A percentile compares a stretch with the other conserved stretches of the same genome.
Evolutionary conservation across 2,329 filamentous ascomycete species (phyloP).

Genomic region (Waltergamsia citrina): DNA sequence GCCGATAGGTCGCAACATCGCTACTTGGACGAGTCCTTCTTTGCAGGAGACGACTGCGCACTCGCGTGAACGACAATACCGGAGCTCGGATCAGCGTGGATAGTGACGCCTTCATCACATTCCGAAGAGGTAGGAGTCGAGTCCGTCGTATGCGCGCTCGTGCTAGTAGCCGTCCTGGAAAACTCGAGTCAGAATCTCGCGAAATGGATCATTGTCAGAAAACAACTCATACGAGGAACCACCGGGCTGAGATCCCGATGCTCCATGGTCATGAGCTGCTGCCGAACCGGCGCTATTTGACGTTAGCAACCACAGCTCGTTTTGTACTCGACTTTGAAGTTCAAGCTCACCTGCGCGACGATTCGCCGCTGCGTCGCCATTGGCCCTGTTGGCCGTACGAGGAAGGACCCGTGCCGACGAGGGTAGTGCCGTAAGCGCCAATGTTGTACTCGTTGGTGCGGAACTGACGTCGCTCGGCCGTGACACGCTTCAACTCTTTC

Average conservation of each 20-base stretch:
- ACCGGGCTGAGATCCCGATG: conserved; percentile 20
- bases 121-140: conserved; percentile 33
- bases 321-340: conserved; percentile 13
- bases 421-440: conserved; percentile 55
- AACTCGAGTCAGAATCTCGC: conserved; percentile 1
- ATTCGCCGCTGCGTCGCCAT: conserved; percentile 21
- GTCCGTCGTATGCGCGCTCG: conserved; percentile 27
- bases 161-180: conserved; percentile 25
- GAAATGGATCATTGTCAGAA: conserved; percentile 3
- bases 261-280: not conserved
- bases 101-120: conserved; percentile 44
- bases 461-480: conserved; percentile 89
- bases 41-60: conserved; percentile 38
- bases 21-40: conserved; percentile 25
- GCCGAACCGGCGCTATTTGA: conserved; percentile 3
- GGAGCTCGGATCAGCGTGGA: conserved; percentile 38
- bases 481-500: conserved; percentile 93
- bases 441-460: conserved; percentile 92
- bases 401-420: conserved; percentile 41
- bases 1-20: conserved; percentile 3
- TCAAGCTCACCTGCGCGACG: conserved; percentile 22
- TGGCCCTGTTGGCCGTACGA: conserved; percentile 24
- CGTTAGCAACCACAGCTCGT: conserved; percentile 11
- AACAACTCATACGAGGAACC: conserved; percentile 24
- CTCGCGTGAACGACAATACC: conserved; percentile 26